Evolutionary conservation across 129 eudicot genomes (phyloP).

Genomic region (Helichrysum umbraculigerum): DNA sequence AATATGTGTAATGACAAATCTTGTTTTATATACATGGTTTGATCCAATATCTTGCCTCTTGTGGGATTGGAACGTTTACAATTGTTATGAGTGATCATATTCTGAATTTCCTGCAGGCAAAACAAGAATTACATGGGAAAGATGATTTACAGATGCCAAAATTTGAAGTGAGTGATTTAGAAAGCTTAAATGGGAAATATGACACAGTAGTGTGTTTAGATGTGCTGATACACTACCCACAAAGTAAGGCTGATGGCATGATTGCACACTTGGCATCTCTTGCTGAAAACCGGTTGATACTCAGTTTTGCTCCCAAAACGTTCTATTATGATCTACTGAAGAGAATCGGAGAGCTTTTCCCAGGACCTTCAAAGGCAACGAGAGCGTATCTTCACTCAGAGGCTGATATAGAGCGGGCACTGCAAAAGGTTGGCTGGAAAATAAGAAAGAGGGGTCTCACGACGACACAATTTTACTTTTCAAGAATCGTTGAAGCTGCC

Average conservation of each 20-base stretch:
- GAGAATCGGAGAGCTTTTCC: constrained; percentile 95
- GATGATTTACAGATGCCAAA: constrained; percentile 59
- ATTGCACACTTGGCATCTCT: constrained; percentile 92
- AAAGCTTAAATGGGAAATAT: constrained; percentile 82
- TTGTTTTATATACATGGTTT: neutral
- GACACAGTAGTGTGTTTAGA: constrained; percentile 89
- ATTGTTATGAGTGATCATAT: constrained; percentile 16
- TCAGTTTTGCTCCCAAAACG: constrained; percentile 97
- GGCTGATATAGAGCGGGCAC: constrained; percentile 90
- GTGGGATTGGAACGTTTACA: neutral
- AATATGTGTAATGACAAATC: neutral
- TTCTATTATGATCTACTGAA: constrained; percentile 72
- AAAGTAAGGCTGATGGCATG: constrained; percentile 93
- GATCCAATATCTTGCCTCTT: neutral
- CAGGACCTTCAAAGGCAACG: constrained; percentile 98
- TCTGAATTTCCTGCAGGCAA: constrained; percentile 57
- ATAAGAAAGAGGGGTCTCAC: constrained; percentile 82
- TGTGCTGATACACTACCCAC: constrained; percentile 96
- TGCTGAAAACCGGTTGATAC: constrained; percentile 75
- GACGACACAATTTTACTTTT: constrained; percentile 90
- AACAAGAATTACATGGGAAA: constrained; percentile 57
- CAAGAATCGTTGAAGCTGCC: constrained; percentile 80
- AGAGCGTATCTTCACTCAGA: constrained; percentile 97
- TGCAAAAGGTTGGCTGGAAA: constrained; percentile 90
- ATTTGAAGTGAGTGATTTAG: constrained; percentile 91